Conservation (phyloP, 495 filamentous ascomycete species). For the Pseudoneurospora amorphoporcata region DNA sequence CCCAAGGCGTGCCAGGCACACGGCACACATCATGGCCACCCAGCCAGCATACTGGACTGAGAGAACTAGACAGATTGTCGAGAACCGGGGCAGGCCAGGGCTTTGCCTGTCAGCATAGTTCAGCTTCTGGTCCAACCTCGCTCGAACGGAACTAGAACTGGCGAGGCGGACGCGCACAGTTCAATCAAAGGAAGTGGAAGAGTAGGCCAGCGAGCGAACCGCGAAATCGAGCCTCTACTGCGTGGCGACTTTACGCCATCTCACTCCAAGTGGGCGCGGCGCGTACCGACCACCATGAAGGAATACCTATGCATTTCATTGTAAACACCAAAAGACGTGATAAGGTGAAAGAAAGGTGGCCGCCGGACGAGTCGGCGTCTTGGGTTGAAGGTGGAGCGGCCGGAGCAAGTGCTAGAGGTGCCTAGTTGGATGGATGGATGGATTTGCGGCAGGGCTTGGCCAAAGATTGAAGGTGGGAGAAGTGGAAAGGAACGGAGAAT, state of each 20-base stretch:
- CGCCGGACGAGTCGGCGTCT: not conserved
- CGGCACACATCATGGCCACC: not conserved
- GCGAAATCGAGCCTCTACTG: not conserved
- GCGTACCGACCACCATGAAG: not conserved
- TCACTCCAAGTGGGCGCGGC: not conserved
- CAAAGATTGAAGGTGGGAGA: not conserved
- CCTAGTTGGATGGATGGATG: not conserved
- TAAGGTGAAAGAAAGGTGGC: not conserved
- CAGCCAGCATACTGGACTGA: not conserved
- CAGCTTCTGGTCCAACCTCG: not conserved
- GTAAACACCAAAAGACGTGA: not conserved
- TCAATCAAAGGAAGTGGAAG: not conserved
- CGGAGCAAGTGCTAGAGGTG: not conserved
- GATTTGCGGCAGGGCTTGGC: not conserved
- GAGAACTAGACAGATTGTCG: not conserved
- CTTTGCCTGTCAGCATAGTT: not conserved
- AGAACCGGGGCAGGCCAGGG: not conserved
- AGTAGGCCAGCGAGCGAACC: not conserved
- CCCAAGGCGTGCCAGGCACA: not conserved
- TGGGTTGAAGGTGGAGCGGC: not conserved
- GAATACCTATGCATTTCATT: not conserved
- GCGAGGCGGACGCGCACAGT: not conserved
- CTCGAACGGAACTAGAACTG: not conserved
- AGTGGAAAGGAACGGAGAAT: constrained; percentile 2
- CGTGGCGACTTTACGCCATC: not conserved